Evolutionary conservation across 2,329 filamentous ascomycete species (phyloP).

Genomic region (Pleurostoma richardsiae): DNA sequence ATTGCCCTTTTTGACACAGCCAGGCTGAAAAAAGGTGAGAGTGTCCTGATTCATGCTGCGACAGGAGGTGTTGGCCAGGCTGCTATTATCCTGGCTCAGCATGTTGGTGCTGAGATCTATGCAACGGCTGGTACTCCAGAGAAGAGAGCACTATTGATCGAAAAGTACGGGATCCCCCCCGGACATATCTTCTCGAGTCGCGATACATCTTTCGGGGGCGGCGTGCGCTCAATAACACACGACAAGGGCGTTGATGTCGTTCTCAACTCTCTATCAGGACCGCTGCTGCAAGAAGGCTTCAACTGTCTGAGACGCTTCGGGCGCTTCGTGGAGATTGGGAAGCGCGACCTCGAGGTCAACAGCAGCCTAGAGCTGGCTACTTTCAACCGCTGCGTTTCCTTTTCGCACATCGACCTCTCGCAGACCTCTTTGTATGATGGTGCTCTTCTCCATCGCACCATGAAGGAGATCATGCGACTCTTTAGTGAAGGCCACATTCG

Average conservation of each 20-base stretch:
- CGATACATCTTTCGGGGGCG: conserved; percentile 19
- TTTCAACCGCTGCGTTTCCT: conserved; percentile 9
- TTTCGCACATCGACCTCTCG: conserved; percentile 26
- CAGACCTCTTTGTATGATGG: conserved; percentile 1
- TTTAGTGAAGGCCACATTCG: neutral
- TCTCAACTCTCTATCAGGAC: conserved; percentile 22
- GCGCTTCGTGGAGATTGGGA: conserved; percentile 27
- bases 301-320: conserved; percentile 25
- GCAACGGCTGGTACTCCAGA: conserved; percentile 19
- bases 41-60: conserved; percentile 17
- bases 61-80: conserved; percentile 9
- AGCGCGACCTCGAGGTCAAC: conserved; percentile 24
- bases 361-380: conserved; percentile 26
- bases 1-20: conserved; percentile 15
- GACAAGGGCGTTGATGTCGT: conserved; percentile 22
- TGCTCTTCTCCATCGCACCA: neutral
- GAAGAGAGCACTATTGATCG: conserved; percentile 20
- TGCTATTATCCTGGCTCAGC: conserved; percentile 1
- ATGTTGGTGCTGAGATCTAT: conserved; percentile 17
- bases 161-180: conserved; percentile 18
- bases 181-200: conserved; percentile 22
- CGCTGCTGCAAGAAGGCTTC: conserved; percentile 21
- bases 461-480: neutral
- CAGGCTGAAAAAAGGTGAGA: conserved; percentile 11
- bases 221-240: conserved; percentile 15